A percentile compares a stretch with the other conserved stretches of the same genome.
These are phyloP conservation scores for Lactarius vividus DNA, from an alignment of 768 basidiomycete species.

Conservation along the genomic window DNA sequence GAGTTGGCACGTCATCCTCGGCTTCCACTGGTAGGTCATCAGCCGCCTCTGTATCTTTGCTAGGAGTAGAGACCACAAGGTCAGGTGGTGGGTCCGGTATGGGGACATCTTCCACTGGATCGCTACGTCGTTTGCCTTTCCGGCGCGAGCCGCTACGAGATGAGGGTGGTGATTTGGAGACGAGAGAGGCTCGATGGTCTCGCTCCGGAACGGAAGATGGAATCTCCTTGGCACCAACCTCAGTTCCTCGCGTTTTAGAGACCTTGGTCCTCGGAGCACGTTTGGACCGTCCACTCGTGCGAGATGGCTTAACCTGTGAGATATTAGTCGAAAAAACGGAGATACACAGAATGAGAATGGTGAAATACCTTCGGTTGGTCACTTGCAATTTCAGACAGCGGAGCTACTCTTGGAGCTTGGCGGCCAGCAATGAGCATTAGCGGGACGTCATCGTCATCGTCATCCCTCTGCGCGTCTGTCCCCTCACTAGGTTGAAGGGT, in stretches of 20 bases:
- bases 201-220: constrained; percentile 64
- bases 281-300: constrained; percentile 17
- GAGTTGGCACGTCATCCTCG: constrained; percentile 29
- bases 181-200: constrained; percentile 33
- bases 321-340: neutral
- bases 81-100: constrained; percentile 5
- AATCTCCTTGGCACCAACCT: constrained; percentile 8
- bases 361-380: constrained; percentile 7
- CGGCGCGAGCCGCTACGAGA: neutral
- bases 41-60: constrained; percentile 43
- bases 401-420: constrained; percentile 7
- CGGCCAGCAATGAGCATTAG: constrained; percentile 35
- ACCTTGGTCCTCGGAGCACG: neutral
- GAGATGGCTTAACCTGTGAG: constrained; percentile 6
- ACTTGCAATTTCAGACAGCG: constrained; percentile 28
- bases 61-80: constrained; percentile 32
- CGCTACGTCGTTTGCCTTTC: constrained; percentile 4
- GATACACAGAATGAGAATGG: neutral
- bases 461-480: constrained; percentile 26
- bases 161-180: constrained; percentile 18
- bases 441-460: constrained; percentile 47
- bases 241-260: neutral
- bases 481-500: constrained; percentile 26
- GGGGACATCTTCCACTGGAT: neutral
- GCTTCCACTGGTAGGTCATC: constrained; percentile 43